Evolutionary conservation across 306 rosid species (phyloP).

Genomic region (Cicer chorassanicum): DNA sequence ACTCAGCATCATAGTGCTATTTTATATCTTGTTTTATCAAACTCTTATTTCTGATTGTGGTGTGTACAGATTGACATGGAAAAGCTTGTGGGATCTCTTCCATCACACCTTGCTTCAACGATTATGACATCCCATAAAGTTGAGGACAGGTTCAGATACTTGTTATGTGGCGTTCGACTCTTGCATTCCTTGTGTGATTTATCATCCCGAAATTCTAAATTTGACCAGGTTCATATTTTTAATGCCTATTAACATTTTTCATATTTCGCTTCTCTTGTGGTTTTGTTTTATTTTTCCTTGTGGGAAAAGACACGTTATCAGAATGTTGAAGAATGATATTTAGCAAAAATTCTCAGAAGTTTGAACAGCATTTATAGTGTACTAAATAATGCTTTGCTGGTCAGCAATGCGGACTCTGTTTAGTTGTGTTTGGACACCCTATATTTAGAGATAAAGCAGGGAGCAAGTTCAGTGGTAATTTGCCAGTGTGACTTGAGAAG

Average conservation of each 20-base stretch:
- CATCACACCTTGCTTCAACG: slow-evolving; percentile 76
- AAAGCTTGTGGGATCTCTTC: slow-evolving; percentile 80
- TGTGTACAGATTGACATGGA: slow-evolving; percentile 81
- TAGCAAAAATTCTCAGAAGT: slow-evolving; percentile 3
- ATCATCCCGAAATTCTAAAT: slow-evolving; percentile 79
- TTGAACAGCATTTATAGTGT: slow-evolving; percentile 24
- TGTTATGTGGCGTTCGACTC: slow-evolving; percentile 77
- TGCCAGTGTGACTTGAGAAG: slow-evolving; percentile 1
- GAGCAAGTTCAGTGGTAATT: slow-evolving; percentile 35
- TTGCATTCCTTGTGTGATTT: slow-evolving; percentile 91
- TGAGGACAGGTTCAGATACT: slow-evolving; percentile 66
- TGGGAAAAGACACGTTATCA: slow-evolving; percentile 8
- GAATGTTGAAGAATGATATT: slow-evolving; percentile 38
- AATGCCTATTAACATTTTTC: slow-evolving; percentile 13
- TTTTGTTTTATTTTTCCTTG: slow-evolving; percentile 36
- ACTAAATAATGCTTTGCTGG: slow-evolving; percentile 25
- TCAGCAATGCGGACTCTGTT: neutral
- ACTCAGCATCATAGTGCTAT: slow-evolving; percentile 36
- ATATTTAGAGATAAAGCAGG: slow-evolving; percentile 34
- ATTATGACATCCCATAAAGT: slow-evolving; percentile 64
- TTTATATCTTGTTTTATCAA: slow-evolving; percentile 36
- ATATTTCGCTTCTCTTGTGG: slow-evolving; percentile 37
- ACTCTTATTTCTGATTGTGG: slow-evolving; percentile 41
- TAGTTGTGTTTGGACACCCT: slow-evolving; percentile 8
- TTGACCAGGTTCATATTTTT: slow-evolving; percentile 75